These are phyloP conservation scores for Calocera cornea DNA, from an alignment of 768 basidiomycete species.

Conservation along the genomic window DNA sequence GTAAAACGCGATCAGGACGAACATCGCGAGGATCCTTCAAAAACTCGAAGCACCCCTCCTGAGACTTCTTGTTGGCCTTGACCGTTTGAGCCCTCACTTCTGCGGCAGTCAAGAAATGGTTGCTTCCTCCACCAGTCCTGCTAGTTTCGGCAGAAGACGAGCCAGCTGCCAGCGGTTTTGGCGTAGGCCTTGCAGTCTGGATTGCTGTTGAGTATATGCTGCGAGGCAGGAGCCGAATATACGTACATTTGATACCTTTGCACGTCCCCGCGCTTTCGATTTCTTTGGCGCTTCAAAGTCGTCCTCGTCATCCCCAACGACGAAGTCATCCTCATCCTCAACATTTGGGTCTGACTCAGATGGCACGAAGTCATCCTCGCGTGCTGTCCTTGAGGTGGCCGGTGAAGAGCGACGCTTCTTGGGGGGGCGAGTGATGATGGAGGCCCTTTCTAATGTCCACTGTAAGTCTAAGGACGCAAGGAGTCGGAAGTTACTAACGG, in stretches of 20 bases:
- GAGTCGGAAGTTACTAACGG: background rate
- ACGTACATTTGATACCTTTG: slow-evolving; percentile 13
- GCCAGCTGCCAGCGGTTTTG: background rate
- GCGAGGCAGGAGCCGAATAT: background rate
- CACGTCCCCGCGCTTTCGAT: slow-evolving; percentile 27
- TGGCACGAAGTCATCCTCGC: background rate
- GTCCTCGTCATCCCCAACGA: background rate
- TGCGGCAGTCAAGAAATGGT: slow-evolving; percentile 63
- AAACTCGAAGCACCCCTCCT: slow-evolving; percentile 67
- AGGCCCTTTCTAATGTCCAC: background rate
- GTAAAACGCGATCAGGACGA: background rate
- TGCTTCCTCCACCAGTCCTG: background rate
- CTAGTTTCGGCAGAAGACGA: background rate
- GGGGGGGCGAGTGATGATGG: background rate
- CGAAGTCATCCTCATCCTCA: background rate
- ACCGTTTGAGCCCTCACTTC: slow-evolving; percentile 60
- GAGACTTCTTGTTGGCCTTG: slow-evolving; percentile 69
- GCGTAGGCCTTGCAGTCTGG: background rate
- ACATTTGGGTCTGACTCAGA: background rate
- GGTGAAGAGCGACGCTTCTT: background rate
- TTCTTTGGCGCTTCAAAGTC: slow-evolving; percentile 20
- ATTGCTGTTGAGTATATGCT: background rate
- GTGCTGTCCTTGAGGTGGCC: background rate
- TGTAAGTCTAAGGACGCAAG: background rate
- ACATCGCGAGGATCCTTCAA: slow-evolving; percentile 61